Percentiles rank a stretch among this genome's conserved stretches.
phyloP scores from a whole-genome alignment of 2,329 filamentous ascomycete genomes.

The Colletotrichum lindemuthianum region DNA sequence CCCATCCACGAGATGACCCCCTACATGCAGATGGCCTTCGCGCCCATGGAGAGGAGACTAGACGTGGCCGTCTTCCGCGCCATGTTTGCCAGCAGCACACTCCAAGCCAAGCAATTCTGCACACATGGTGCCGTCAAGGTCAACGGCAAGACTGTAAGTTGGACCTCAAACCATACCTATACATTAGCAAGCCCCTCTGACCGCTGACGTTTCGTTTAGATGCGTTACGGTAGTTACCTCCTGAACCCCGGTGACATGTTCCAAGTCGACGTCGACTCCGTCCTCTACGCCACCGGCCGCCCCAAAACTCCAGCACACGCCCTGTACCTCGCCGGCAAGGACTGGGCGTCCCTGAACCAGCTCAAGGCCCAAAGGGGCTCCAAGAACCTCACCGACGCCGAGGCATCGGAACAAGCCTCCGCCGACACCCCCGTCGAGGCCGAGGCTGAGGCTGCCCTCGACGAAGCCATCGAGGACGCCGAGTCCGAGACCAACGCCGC shows the following conservation, averaged over 20 bases:
- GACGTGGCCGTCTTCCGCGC: conserved; percentile 96
- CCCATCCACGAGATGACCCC: conserved; percentile 69
- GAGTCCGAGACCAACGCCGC: conserved; percentile 37
- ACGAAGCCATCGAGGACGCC: conserved; percentile 18
- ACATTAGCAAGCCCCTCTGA: not conserved
- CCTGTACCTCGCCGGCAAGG: conserved; percentile 35
- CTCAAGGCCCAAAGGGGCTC: conserved; percentile 45
- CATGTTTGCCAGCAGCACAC: conserved; percentile 90
- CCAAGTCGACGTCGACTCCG: conserved; percentile 89
- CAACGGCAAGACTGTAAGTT: conserved; percentile 88
- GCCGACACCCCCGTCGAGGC: conserved; percentile 30
- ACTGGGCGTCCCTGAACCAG: conserved; percentile 42
- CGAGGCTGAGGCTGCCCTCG: conserved; percentile 37
- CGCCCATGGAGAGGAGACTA: conserved; percentile 87
- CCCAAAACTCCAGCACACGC: conserved; percentile 61
- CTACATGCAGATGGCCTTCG: conserved; percentile 97
- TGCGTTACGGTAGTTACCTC: conserved; percentile 90
- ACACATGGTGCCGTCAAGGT: conserved; percentile 94
- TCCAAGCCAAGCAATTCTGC: conserved; percentile 94
- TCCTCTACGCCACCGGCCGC: conserved; percentile 86
- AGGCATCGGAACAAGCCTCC: conserved; percentile 23
- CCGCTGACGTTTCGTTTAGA: conserved; percentile 61
- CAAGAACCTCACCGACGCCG: conserved; percentile 19
- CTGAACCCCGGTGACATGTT: conserved; percentile 99
- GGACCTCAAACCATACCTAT: not conserved